phyloP scores from a whole-genome alignment of 2,329 filamentous ascomycete genomes.

The Seiridium cupressi region DNA sequence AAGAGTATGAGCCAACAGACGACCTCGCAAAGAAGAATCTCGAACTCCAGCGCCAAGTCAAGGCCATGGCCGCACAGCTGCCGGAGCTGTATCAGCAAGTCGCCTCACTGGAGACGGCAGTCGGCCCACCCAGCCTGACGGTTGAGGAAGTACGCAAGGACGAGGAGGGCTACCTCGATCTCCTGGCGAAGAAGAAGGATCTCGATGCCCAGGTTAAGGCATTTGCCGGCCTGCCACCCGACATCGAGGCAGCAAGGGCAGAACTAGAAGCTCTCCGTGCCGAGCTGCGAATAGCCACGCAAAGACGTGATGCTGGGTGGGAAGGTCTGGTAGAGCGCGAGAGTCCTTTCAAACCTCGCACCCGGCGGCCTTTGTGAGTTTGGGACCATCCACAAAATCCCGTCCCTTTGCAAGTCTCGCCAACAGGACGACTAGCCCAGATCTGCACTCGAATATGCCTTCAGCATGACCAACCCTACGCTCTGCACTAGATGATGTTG shows the following conservation, averaged over 20 bases:
- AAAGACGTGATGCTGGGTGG: slow-evolving; percentile 70
- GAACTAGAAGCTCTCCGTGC: slow-evolving; percentile 67
- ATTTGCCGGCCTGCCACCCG: slow-evolving; percentile 72
- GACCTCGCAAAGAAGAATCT: slow-evolving; percentile 68
- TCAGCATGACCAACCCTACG: no score
- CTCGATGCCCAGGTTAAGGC: slow-evolving; percentile 61
- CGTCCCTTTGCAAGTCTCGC: no score
- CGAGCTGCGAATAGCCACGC: slow-evolving; percentile 60
- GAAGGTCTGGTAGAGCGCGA: slow-evolving; percentile 67
- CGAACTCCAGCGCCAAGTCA: slow-evolving; percentile 69
- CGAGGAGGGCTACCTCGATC: slow-evolving; percentile 55
- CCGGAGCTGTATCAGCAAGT: slow-evolving; percentile 63
- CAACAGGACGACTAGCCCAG: no score
- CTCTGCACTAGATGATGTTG: no score
- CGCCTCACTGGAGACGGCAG: slow-evolving; percentile 34
- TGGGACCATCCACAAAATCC: no score
- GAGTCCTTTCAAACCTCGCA: slow-evolving; percentile 44
- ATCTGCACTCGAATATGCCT: no score
- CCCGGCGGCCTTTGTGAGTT: slow-evolving; percentile 24
- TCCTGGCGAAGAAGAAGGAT: slow-evolving; percentile 56
- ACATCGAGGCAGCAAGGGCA: slow-evolving; percentile 65
- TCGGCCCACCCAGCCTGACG: slow-evolving; percentile 29
- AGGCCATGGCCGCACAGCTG: slow-evolving; percentile 63
- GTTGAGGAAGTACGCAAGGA: slow-evolving; percentile 58
- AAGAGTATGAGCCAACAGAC: slow-evolving; percentile 51